These are phyloP conservation scores for Kwoniella sp. DNA, from an alignment of 768 basidiomycete species.

Conservation along the genomic window DNA sequence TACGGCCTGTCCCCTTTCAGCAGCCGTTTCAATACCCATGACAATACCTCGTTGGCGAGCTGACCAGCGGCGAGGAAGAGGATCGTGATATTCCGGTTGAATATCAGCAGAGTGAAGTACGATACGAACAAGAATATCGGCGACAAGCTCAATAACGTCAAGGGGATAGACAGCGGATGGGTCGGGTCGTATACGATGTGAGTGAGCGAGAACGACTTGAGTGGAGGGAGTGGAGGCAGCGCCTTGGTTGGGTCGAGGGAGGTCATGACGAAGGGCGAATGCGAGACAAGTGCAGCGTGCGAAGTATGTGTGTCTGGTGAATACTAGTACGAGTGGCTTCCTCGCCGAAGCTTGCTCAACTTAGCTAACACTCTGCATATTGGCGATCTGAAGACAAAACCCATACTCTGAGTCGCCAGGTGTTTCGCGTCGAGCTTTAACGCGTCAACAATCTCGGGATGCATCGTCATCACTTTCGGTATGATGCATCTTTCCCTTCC, in stretches of 20 bases:
- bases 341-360: no score
- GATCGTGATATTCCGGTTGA: slow-evolving; percentile 47
- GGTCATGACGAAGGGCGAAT: slow-evolving; percentile 20
- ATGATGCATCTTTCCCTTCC: no score
- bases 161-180: slow-evolving; percentile 47
- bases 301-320: no score
- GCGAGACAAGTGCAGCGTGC: no score
- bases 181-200: slow-evolving; percentile 50
- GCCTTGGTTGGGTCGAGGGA: slow-evolving; percentile 28
- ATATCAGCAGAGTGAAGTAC: slow-evolving; percentile 50
- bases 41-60: slow-evolving; percentile 47
- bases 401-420: no score
- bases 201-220: slow-evolving; percentile 47
- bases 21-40: slow-evolving; percentile 40
- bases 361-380: no score
- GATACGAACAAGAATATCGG: slow-evolving; percentile 55
- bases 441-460: no score
- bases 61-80: slow-evolving; percentile 43
- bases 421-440: no score
- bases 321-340: no score
- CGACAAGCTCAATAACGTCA: slow-evolving; percentile 50
- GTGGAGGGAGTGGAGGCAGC: slow-evolving; percentile 23
- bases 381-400: no score
- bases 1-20: slow-evolving; percentile 47
- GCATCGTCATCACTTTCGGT: slow-evolving; percentile 2